These are phyloP conservation scores for Saturnispora bothae DNA, from an alignment of 805 yeast species.

Conservation along the genomic window DNA sequence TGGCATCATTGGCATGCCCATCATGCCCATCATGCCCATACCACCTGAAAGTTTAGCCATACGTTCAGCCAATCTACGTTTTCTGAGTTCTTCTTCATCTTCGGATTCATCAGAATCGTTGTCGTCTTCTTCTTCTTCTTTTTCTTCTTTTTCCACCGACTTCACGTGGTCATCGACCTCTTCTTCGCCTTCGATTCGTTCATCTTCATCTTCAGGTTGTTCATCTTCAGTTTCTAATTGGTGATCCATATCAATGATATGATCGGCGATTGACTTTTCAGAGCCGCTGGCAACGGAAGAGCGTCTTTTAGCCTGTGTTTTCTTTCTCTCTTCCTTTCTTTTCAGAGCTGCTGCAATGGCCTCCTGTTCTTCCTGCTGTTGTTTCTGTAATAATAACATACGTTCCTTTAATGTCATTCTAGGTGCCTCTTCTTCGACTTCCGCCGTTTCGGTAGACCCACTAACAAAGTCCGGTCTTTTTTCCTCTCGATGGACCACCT, in stretches of 20 bases:
- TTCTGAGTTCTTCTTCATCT: slow-evolving; percentile 66
- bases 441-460: slow-evolving; percentile 18
- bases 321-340: slow-evolving; percentile 39
- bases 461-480: slow-evolving; percentile 14
- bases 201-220: slow-evolving; percentile 10
- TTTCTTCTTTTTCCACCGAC: slow-evolving; percentile 26
- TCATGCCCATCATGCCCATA: slow-evolving; percentile 53
- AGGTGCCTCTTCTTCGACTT: slow-evolving; percentile 48
- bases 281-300: slow-evolving; percentile 5
- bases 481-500: slow-evolving; percentile 10
- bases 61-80: slow-evolving; percentile 73
- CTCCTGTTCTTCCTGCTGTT: slow-evolving; percentile 64
- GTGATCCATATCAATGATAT: background rate
- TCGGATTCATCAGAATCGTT: slow-evolving; percentile 48
- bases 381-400: slow-evolving; percentile 71
- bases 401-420: slow-evolving; percentile 78
- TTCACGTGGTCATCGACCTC: slow-evolving; percentile 24
- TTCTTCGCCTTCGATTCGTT: slow-evolving; percentile 18
- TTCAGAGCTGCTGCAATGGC: slow-evolving; percentile 55
- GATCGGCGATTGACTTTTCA: background rate
- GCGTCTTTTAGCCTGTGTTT: slow-evolving; percentile 24
- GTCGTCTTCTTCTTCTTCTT: slow-evolving; percentile 38
- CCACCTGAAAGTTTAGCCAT: slow-evolving; percentile 96
- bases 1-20: slow-evolving; percentile 17
- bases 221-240: background rate